Evolutionary conservation across 768 basidiomycete species (phyloP), one percentile per base, ranked within the genome.

Genomic region (Mycena pura): DNA sequence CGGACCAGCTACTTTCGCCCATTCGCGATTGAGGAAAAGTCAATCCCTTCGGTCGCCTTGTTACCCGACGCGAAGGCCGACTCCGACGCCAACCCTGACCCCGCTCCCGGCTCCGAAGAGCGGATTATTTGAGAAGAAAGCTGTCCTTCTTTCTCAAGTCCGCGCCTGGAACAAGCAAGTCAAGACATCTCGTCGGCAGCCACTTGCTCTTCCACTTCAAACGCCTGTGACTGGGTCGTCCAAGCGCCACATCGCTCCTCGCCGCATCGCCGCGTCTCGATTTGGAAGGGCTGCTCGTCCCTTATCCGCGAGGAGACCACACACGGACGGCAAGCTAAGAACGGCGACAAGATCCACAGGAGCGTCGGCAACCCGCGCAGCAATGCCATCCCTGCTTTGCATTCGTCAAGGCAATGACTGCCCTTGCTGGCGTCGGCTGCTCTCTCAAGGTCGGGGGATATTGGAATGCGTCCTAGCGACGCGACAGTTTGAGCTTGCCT

Each of bases 361-460:
- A 32, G 14, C 31, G 29, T 14, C 8, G 7, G 11, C 4, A 27
- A 0, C 25, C 21, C 21, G 5, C 8, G 14, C 28, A 19, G n/a
- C 38, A 7, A 54, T 21, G 41, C 36, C 7, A 7, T n/a, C 8
- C 46, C 21, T 7, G 34, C 22, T 1, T 52, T 45, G 2, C 43
- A 6, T 60, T 45, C 15, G 63, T 60, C 49, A 29, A 25, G 2
- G 40, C n/a, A n/a, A n/a, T n/a, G n/a, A n/a, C 36, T 0, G 28
- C 47, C 14, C 48, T 1, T 19, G 19, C 9, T 64, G 57, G 63
- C 24, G 24, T 11, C 58, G 43, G 13, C 14, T 64, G 0, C 24
- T 64, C 21, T n/a, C n/a, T 32, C 39, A 6, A 50, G 62, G 17
- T 59, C 57, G 15, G 44, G 49, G 13, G 56, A 28, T 13, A 58